Base-by-base conservation (phyloP, 2,329 filamentous ascomycete genomes). In the Epichloe sp. region DNA sequence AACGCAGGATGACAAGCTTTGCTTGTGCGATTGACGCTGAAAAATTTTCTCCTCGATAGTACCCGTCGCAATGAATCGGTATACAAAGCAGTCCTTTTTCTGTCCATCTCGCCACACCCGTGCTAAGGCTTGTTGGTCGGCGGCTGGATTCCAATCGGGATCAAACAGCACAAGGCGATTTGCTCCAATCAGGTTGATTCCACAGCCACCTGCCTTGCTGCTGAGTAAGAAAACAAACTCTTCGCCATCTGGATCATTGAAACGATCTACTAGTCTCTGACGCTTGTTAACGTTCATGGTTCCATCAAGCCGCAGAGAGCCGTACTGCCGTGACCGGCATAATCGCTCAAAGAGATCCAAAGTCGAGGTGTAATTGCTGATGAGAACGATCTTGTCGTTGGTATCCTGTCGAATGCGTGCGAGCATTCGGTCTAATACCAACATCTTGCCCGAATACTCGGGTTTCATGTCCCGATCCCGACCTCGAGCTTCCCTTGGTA, bases 1-100 rank as follows among this genome's bases (percentile, higher is more conserved):
- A 4, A 98, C 93, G 60, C 90, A 96, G 0, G 88, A 95, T 0
- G 91, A 97, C 1, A 98, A 74, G 7, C 88, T 94, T 68, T 98
- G 93, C 69, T 98, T 98, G 74, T 98, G 94, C 1, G 88, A 95
- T 64, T 98, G 93, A 10, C 94, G 85, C 68, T 98, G 93, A 71
- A 98, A 98, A 59, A 98, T 96, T 71, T 98, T 98, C 68, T 98
- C 93, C 64, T 98, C 93, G 55, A 98, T 98, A 0, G 90, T 96
- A 4, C 93, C 93, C 0, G 94, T 97, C 0, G 90, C 87, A 60
- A 98, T 98, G 71, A 98, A 98, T n/a, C 93, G 86, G 67, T 98
- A 98, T 15, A 98, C 93, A 61, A 98, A 98, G 63, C 93, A 98
- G 63, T 98, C 93, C 65, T 98, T 98, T 76, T 94, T 97, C 68